Percentiles rank a stretch among this genome's conserved stretches.
These are phyloP conservation scores for Endoconidiophora laricicola DNA, from an alignment of 2,329 filamentous ascomycete genomes.

Conservation along the genomic window DNA sequence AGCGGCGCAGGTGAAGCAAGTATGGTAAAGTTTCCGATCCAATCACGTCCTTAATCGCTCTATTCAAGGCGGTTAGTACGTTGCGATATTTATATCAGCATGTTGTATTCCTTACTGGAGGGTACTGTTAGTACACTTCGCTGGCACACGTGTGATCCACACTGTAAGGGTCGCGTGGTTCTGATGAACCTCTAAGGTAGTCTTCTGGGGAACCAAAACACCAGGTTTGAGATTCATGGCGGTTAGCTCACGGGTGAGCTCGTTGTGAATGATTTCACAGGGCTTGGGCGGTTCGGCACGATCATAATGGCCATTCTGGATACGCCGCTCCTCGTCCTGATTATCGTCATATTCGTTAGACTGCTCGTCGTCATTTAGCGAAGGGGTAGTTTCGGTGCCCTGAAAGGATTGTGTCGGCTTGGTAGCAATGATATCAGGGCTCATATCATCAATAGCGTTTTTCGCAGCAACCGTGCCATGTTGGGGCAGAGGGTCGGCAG, in stretches of 20 bases:
- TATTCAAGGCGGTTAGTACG: background rate
- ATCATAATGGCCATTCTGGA: slow-evolving; percentile 12
- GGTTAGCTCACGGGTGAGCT: slow-evolving; percentile 23
- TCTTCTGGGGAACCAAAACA: slow-evolving; percentile 46
- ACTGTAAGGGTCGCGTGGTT: slow-evolving; percentile 43
- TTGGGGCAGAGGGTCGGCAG: background rate
- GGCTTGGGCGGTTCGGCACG: slow-evolving; percentile 13
- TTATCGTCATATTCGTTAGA: slow-evolving; percentile 10
- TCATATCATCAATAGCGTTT: background rate
- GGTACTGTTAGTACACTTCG: slow-evolving; percentile 45
- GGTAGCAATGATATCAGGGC: background rate
- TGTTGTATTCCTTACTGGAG: slow-evolving; percentile 9
- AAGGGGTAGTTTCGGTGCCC: background rate
- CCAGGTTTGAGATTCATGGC: slow-evolving; percentile 25
- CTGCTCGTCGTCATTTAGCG: slow-evolving; percentile 6
- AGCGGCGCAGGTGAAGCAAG: slow-evolving; percentile 57
- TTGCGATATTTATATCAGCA: background rate
- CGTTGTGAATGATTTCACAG: slow-evolving; percentile 19
- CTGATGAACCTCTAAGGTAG: slow-evolving; percentile 44
- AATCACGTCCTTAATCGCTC: slow-evolving; percentile 13
- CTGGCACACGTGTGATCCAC: slow-evolving; percentile 56
- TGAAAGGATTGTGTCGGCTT: background rate
- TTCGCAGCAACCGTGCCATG: background rate
- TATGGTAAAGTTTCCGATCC: slow-evolving; percentile 42
- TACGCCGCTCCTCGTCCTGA: slow-evolving; percentile 10